Evolutionary conservation across 495 filamentous ascomycete species (phyloP).

Genomic region (Aspergillus avenaceus): DNA sequence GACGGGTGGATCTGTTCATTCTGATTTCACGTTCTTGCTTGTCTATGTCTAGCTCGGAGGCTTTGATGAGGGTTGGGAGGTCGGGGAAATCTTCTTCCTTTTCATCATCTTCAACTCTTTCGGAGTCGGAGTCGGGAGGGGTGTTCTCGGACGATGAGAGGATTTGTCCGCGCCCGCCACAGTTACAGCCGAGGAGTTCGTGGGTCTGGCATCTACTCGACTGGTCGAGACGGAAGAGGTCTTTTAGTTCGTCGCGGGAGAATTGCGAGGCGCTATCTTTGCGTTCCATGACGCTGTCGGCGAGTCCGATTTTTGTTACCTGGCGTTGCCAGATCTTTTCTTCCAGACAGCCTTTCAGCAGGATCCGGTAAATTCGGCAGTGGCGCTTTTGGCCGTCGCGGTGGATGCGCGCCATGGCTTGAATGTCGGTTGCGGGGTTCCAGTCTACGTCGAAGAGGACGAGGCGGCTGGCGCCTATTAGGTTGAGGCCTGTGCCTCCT

Average conservation of each 20-base stretch:
- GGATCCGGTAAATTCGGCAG: conserved; percentile 69
- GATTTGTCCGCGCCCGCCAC: conserved; percentile 54
- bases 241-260: conserved; percentile 62
- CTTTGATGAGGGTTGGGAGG: conserved; percentile 46
- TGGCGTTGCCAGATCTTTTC: conserved; percentile 87
- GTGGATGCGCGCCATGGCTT: conserved; percentile 85
- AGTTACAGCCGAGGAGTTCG: conserved; percentile 64
- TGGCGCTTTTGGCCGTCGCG: conserved; percentile 70
- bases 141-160: not conserved
- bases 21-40: conserved; percentile 51
- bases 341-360: conserved; percentile 70
- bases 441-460: conserved; percentile 80
- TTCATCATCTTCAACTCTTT: conserved; percentile 25
- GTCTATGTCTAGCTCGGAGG: conserved; percentile 58
- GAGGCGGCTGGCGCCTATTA: conserved; percentile 72
- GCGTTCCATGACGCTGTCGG: conserved; percentile 62
- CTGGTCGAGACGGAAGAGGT: conserved; percentile 68
- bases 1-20: not conserved
- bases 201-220: conserved; percentile 58
- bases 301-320: conserved; percentile 68
- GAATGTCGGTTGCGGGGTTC: conserved; percentile 77
- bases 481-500: conserved; percentile 72
- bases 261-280: conserved; percentile 58
- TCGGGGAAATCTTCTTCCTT: conserved; percentile 39
- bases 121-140: conserved; percentile 11